phyloP scores from a whole-genome alignment of 169 alveolate species.

The Plasmodium inui region DNA sequence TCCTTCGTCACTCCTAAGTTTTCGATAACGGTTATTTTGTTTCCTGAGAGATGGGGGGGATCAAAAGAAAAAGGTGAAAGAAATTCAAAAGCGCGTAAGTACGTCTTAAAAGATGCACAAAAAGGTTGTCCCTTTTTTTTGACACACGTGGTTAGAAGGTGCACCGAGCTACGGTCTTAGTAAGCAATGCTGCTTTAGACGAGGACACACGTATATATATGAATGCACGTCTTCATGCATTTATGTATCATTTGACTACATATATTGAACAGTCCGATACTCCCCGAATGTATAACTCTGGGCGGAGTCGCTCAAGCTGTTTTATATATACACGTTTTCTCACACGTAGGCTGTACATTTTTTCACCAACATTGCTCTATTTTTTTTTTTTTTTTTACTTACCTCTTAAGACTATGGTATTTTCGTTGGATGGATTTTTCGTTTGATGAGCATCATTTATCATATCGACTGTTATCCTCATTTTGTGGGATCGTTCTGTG shows the following conservation, averaged over 20 bases:
- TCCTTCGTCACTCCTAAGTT: constrained; percentile 92
- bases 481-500: constrained; percentile 24
- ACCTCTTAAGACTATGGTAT: constrained; percentile 80
- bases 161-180: background rate
- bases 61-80: background rate
- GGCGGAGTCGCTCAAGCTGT: background rate
- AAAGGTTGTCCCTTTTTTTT: background rate
- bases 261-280: background rate
- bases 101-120: background rate
- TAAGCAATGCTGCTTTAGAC: background rate
- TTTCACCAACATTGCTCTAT: background rate
- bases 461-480: constrained; percentile 80
- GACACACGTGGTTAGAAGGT: background rate
- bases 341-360: background rate
- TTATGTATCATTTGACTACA: background rate
- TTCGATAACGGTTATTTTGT: constrained; percentile 88
- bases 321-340: background rate
- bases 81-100: background rate
- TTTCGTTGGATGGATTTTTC: constrained; percentile 76
- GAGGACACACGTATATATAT: background rate
- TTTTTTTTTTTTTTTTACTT: background rate
- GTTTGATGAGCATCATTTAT: constrained; percentile 79
- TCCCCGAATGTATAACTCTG: background rate
- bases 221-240: background rate
- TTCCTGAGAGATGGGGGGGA: constrained; percentile 79